Evolutionary conservation across 2,329 filamentous ascomycete genomes (phyloP).

Genomic region (Parastagonospora nodorum): DNA sequence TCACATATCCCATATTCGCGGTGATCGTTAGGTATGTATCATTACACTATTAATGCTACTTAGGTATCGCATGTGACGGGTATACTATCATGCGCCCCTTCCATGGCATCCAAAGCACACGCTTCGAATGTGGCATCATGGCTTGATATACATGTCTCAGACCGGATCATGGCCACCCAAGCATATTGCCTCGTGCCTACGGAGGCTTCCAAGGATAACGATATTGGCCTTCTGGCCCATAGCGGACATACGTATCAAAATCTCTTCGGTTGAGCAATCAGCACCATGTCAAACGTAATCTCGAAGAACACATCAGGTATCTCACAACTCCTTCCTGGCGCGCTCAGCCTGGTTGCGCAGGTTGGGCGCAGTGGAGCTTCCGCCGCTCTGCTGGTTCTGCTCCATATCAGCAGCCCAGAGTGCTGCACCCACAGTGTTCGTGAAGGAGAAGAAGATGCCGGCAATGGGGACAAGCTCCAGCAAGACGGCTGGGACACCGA

Average conservation of each 20-base stretch:
- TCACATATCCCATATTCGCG: too few species aligned
- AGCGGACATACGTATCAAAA: conserved; percentile 8
- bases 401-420: conserved; percentile 94
- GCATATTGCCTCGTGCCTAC: conserved; percentile 37
- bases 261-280: conserved; percentile 13
- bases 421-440: conserved; percentile 88
- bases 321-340: conserved; percentile 44
- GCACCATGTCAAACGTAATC: conserved; percentile 5
- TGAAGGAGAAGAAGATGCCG: conserved; percentile 86
- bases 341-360: conserved; percentile 44
- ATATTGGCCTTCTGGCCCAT: conserved; percentile 21
- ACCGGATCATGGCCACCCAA: conserved; percentile 29
- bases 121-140: too few species aligned
- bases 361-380: conserved; percentile 40
- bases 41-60: too few species aligned
- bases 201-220: conserved; percentile 44
- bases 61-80: too few species aligned
- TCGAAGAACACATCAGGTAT: conserved; percentile 1
- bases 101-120: too few species aligned
- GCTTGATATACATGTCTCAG: too few species aligned
- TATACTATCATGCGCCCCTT: too few species aligned
- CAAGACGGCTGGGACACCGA: conserved; percentile 78
- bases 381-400: conserved; percentile 48
- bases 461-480: conserved; percentile 84
- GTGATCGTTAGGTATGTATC: too few species aligned